Base-by-base conservation (phyloP, 192 early-diverging fungal species). In the Coemansia sp. region DNA sequence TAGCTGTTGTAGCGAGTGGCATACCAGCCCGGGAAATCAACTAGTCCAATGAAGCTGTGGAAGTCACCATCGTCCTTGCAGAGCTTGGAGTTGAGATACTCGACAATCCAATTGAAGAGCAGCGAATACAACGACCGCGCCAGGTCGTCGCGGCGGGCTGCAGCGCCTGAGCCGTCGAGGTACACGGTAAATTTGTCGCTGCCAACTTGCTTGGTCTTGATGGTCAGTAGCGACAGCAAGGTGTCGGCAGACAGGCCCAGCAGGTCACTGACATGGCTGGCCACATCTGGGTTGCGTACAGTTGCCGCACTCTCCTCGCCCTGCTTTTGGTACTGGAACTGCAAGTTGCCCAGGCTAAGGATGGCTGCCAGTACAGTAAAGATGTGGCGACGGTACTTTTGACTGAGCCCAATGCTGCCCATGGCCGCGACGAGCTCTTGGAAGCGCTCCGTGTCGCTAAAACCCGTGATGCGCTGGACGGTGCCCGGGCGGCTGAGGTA, bases 11-110 rank as follows among this genome's bases (percentile, higher is more conserved):
- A 34, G 27, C 74, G 73, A 29, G 62, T 9, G 9, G 68, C 35
- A 62, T 88, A 83, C 83, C 93, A 94, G 4, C 96, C 94, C 65
- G 91, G 85, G 35, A 95, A 84, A 73, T 98, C 96, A 27, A 95
- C 81, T 48, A 98, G 85, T 59, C 93, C 93, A 64, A 93, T 90
- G 70, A 90, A 90, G 81, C 85, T 93, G 66, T 85, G 81, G 53
- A 83, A 78, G 42, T 85, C 76, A 61, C 62, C 50, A 7, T 88
- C 82, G 11, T 92, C 88, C 36, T 81, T 82, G 68, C 90, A 92
- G 37, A 94, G 83, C 75, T 90, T 91, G 19, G 88, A 81, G 79
- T 95, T 95, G 76, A 93, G 79, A 53, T 92, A 88, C 74, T 95
- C 93, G 61, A 89, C 88, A 5, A 94, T 69, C 92, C 92, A 94